Evolutionary conservation across 1,139 yeast genomes (phyloP).

Genomic region (Wickerhamomyces sp.): DNA sequence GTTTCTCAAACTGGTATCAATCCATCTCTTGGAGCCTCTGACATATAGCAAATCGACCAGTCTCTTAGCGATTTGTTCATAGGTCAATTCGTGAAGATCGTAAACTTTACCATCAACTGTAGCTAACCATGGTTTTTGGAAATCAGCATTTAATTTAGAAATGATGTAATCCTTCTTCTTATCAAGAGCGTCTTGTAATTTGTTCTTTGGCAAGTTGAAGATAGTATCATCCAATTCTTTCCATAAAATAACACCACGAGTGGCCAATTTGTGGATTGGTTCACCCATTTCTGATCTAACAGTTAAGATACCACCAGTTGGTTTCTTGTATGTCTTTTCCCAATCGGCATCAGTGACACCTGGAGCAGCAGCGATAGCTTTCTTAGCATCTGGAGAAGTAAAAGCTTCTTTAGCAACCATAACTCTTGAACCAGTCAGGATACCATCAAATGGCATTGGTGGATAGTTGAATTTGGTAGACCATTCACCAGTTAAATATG

Average conservation of each 20-base stretch:
- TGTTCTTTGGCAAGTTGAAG: constrained; percentile 86
- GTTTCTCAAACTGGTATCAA: constrained; percentile 80
- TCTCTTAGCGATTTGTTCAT: constrained; percentile 84
- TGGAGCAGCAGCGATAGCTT: constrained; percentile 81
- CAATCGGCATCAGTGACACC: constrained; percentile 88
- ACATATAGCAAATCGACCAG: constrained; percentile 87
- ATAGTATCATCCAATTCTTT: constrained; percentile 92
- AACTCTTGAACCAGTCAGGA: constrained; percentile 91
- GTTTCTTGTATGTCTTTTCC: constrained; percentile 92
- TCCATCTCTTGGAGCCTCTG: constrained; percentile 78
- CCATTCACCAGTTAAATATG: constrained; percentile 97
- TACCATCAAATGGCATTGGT: constrained; percentile 99
- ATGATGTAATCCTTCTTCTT: constrained; percentile 87
- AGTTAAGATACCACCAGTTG: constrained; percentile 95
- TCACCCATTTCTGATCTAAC: constrained; percentile 99
- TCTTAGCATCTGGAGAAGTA: constrained; percentile 91
- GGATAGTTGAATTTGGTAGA: constrained; percentile 80
- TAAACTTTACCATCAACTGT: constrained; percentile 64
- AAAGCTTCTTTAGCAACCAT: constrained; percentile 97
- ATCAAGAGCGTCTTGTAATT: constrained; percentile 73
- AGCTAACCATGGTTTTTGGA: constrained; percentile 96
- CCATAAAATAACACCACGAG: constrained; percentile 97
- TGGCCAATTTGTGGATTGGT: constrained; percentile 97
- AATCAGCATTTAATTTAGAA: constrained; percentile 81
- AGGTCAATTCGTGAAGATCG: constrained; percentile 94